Evolutionary conservation across 768 basidiomycete species (phyloP).

Genomic region (Naganishia antarctica): DNA sequence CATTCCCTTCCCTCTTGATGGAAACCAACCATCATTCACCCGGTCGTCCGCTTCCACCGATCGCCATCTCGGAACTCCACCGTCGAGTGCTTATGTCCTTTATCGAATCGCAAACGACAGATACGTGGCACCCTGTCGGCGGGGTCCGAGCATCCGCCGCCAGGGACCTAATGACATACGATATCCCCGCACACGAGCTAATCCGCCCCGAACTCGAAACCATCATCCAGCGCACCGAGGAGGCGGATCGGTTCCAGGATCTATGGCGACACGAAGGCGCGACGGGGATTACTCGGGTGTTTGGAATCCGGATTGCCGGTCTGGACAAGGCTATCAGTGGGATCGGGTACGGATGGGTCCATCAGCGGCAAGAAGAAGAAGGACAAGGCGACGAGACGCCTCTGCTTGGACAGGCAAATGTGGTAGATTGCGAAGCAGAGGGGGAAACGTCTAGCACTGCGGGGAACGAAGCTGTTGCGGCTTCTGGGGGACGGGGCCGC

Average conservation of each 20-base stretch:
- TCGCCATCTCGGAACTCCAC: slow-evolving; percentile 40
- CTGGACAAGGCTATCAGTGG: slow-evolving; percentile 19
- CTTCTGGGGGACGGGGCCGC: no score
- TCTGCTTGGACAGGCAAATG: neutral
- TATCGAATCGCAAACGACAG: slow-evolving; percentile 41
- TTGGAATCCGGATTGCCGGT: slow-evolving; percentile 9
- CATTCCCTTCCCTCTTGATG: slow-evolving; percentile 40
- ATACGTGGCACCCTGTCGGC: slow-evolving; percentile 30
- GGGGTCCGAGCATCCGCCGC: slow-evolving; percentile 34
- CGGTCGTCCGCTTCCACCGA: slow-evolving; percentile 28
- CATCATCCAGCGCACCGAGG: slow-evolving; percentile 5
- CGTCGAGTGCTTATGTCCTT: slow-evolving; percentile 42
- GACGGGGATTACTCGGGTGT: slow-evolving; percentile 11
- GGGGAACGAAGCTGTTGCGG: neutral
- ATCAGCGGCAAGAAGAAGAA: neutral
- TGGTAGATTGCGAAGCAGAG: neutral
- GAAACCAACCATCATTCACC: slow-evolving; percentile 36
- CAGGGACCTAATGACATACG: slow-evolving; percentile 43
- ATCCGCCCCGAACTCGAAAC: slow-evolving; percentile 29
- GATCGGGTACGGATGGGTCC: neutral
- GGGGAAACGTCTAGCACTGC: neutral
- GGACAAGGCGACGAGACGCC: neutral
- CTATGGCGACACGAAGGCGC: slow-evolving; percentile 16
- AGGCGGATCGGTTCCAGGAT: slow-evolving; percentile 19
- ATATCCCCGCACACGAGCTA: slow-evolving; percentile 41